Evolutionary conservation across 169 alveolate species (phyloP).

Genomic region (Eimeria maxima): DNA sequence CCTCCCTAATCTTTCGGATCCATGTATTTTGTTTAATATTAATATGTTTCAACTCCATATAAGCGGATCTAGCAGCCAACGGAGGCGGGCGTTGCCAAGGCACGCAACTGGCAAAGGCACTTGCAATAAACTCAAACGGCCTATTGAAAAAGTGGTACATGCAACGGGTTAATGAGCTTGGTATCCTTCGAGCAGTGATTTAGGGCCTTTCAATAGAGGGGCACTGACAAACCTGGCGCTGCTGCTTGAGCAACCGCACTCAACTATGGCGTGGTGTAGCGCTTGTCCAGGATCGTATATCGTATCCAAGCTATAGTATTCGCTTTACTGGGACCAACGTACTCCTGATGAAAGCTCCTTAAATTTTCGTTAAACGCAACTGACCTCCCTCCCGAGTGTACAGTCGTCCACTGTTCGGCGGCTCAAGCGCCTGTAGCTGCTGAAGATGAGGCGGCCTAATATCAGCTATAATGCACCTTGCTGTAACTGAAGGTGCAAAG

Average conservation of each 20-base stretch:
- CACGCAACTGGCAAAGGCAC: slow-evolving; percentile 12
- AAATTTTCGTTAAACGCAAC: too few relatives aligned
- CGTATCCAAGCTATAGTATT: too few relatives aligned
- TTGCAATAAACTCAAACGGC: background rate
- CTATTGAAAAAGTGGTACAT: slow-evolving; percentile 3
- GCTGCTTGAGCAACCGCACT: background rate
- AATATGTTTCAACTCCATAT: background rate
- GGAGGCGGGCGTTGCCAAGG: background rate
- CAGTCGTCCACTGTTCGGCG: background rate
- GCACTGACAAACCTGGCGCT: background rate
- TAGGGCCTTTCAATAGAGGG: background rate
- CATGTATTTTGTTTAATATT: background rate
- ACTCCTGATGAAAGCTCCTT: too few relatives aligned
- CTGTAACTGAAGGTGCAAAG: background rate
- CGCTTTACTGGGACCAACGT: too few relatives aligned
- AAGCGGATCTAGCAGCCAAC: background rate
- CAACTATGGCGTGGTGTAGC: background rate
- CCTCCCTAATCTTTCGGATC: background rate
- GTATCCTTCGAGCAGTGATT: background rate
- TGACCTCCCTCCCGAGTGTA: background rate
- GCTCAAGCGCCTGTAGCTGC: background rate
- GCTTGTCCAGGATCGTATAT: too few relatives aligned
- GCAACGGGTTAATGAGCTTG: background rate
- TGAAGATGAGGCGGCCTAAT: background rate
- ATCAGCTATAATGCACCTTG: background rate